Percentiles rank a stretch among this genome's conserved stretches.
Conservation (phyloP, 2,329 filamentous ascomycete genomes). For the Boeremia exigua region DNA sequence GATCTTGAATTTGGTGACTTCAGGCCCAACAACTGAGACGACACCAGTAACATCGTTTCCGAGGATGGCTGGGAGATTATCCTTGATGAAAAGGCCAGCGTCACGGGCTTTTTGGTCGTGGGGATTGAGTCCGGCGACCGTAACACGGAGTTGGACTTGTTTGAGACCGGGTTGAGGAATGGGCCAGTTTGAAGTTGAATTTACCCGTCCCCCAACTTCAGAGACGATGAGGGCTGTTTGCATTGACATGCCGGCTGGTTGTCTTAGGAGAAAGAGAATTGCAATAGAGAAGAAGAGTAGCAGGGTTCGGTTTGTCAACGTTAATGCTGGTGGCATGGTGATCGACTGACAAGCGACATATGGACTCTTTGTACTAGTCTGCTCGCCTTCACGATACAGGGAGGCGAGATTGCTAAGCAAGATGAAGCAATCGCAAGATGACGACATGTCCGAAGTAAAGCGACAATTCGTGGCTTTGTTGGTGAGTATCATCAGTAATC, state of each 20-base stretch:
- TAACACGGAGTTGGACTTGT: background rate
- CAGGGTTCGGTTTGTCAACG: background rate
- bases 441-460: too few species aligned
- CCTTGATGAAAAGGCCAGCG: conserved; percentile 44
- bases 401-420: background rate
- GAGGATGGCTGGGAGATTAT: conserved; percentile 43
- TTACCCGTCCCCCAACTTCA: background rate
- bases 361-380: background rate
- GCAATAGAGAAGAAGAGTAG: background rate
- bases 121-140: conserved; percentile 17
- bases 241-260: too few species aligned
- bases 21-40: conserved; percentile 57
- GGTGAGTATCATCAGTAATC: too few species aligned
- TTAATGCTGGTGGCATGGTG: too few species aligned
- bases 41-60: conserved; percentile 55
- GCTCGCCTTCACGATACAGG: background rate
- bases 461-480: too few species aligned
- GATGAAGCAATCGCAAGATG: background rate
- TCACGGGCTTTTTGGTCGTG: conserved; percentile 52
- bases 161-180: background rate
- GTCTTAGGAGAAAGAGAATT: background rate
- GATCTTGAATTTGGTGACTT: conserved; percentile 59
- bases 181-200: background rate
- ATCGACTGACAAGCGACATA: background rate
- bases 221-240: background rate